A percentile compares a stretch with the other conserved stretches of the same genome.
Evolutionary conservation across 2,329 filamentous ascomycete species (phyloP).

Genomic region (Mariannaea elegans): DNA sequence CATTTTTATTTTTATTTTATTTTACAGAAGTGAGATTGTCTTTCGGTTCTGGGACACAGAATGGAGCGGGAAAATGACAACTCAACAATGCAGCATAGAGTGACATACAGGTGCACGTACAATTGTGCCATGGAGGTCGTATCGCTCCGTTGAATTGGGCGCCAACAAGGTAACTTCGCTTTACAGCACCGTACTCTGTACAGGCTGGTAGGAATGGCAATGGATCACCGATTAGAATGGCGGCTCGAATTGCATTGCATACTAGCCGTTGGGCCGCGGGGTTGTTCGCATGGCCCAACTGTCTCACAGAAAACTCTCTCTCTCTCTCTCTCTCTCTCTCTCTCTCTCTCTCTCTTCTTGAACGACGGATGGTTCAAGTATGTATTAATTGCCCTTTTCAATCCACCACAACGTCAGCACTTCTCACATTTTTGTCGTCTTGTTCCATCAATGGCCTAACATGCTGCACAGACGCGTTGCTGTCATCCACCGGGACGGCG

Average conservation of each 20-base stretch:
- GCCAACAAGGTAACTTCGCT: background rate
- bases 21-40: background rate
- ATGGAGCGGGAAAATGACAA: background rate
- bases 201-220: background rate
- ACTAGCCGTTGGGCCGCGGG: conserved; percentile 23
- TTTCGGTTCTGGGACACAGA: background rate
- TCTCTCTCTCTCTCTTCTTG: no score
- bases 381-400: no score
- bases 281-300: conserved; percentile 15
- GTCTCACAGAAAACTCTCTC: no score
- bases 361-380: no score
- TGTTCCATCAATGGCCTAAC: background rate
- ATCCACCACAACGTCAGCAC: no score
- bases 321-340: no score
- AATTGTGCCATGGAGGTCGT: background rate
- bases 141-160: conserved; percentile 8
- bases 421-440: background rate
- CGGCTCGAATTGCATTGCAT: conserved; percentile 41
- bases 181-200: background rate
- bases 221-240: no score
- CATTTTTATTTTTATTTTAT: background rate
- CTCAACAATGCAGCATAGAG: background rate
- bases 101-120: background rate
- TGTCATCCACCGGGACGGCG: conserved; percentile 9
- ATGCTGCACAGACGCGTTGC: background rate